Base-by-base conservation (phyloP, 2,329 filamentous ascomycete genomes). In the Fusarium verrucosum region DNA sequence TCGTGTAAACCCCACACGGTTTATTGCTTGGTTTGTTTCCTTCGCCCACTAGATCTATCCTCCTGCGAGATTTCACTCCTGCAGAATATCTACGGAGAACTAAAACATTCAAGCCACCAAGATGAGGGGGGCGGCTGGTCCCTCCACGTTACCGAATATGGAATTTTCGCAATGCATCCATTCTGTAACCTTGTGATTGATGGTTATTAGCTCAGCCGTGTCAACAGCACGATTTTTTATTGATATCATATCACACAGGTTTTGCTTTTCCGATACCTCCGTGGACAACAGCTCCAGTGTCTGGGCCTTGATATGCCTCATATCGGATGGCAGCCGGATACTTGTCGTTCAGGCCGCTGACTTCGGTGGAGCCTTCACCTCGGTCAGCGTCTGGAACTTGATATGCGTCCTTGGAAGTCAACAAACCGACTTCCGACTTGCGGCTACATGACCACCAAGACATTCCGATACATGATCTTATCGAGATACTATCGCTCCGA, bases 381-480 rank as follows among this genome's bases (percentile, higher is more conserved):
- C 52, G 65, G 62, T 41, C 59, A 60, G 58, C 51, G 28, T 38
- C 63, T 63, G 63, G 63, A 66, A 20, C 50, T 66, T 45, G 35
- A 66, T 66, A 10, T 66, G 62, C 63, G 58, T 35, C 32, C 9
- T 8, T 23, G 23, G 5, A 47, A 17, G 23, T 41, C 20, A 36
- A 50, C 20, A 50, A 32, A 59, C 40, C 26, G 26, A 46, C 32
- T 53, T 65, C 68, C 68, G 68, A 49, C 14, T 69, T 62, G 37
- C 52, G 68, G 68, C 63, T 70, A 70, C 62, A 56, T 63, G 33
- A 46, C 37, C 36, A 38, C 38, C 36, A 42, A 50, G 42, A 28
- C 30, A 28, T 40, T 44, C 58, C 68, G 65, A 54, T 47, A 53
- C 33, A 26, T 63, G 38, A 49, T 56, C 51, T 61, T 62, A 17